These are phyloP conservation scores for Xylaria arbuscula DNA, from an alignment of 2,329 filamentous ascomycete genomes.

Conservation along the genomic window DNA sequence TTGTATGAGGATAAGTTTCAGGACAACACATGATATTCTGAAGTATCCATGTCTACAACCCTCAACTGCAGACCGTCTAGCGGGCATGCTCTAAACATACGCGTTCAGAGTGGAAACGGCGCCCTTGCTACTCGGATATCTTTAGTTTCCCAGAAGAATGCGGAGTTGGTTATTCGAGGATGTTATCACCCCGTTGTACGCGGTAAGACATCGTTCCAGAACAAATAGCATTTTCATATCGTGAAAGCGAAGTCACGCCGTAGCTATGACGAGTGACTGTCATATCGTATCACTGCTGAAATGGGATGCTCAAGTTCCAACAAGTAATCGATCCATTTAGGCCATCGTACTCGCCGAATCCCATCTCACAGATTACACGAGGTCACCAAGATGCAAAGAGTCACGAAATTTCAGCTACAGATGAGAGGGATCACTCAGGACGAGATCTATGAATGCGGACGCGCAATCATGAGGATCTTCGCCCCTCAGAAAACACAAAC, in stretches of 20 bases:
- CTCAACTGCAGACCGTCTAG: too few species aligned
- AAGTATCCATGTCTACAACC: not conserved
- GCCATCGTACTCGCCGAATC: constrained; percentile 25
- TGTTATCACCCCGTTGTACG: not conserved
- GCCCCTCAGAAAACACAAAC: not conserved
- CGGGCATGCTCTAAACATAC: too few species aligned
- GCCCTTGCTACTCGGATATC: too few species aligned
- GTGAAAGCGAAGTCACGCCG: not conserved
- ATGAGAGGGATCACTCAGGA: not conserved
- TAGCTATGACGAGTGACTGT: not conserved
- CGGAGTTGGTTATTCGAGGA: not conserved
- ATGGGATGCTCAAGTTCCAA: not conserved
- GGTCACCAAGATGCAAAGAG: not conserved
- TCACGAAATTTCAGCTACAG: not conserved
- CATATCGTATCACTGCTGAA: not conserved
- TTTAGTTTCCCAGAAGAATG: not conserved
- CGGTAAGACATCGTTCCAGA: not conserved
- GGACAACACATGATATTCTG: not conserved
- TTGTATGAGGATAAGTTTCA: not conserved
- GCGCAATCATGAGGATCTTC: constrained; percentile 18
- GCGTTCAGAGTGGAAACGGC: too few species aligned
- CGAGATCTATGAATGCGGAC: not conserved
- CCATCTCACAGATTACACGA: not conserved
- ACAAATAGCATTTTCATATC: not conserved
- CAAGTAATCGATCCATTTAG: not conserved